phyloP scores from a whole-genome alignment of 2,329 filamentous ascomycete genomes.

The Nemania sp. region DNA sequence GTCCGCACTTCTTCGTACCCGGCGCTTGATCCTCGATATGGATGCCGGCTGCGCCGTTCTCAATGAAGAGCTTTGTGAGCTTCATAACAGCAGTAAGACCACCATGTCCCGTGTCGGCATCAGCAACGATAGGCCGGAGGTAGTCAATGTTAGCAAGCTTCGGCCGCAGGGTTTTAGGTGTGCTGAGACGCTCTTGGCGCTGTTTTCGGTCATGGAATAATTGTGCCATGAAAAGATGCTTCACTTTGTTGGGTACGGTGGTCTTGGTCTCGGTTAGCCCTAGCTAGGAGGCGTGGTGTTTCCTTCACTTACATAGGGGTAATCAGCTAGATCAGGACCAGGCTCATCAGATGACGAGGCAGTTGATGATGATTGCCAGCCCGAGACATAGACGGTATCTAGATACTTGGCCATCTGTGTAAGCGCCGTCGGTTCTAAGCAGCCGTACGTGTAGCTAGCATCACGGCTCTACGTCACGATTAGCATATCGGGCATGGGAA shows the following conservation, averaged over 20 bases:
- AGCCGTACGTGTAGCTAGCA: slow-evolving; percentile 95
- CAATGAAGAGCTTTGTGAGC: slow-evolving; percentile 96
- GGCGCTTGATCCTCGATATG: slow-evolving; percentile 99
- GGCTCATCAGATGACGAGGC: slow-evolving; percentile 96
- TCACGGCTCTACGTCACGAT: slow-evolving; percentile 72
- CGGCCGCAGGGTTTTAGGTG: slow-evolving; percentile 76
- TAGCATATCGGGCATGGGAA: slow-evolving; percentile 17
- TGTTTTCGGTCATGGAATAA: slow-evolving; percentile 99
- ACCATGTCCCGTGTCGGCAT: slow-evolving; percentile 97
- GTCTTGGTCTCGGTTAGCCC: slow-evolving; percentile 67
- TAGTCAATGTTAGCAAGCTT: slow-evolving; percentile 88
- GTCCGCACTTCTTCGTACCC: slow-evolving; percentile 98
- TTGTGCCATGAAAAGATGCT: slow-evolving; percentile 97
- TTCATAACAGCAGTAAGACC: slow-evolving; percentile 99
- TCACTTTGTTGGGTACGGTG: slow-evolving; percentile 97
- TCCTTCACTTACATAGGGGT: slow-evolving; percentile 78
- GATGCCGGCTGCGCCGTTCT: slow-evolving; percentile 96
- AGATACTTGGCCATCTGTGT: slow-evolving; percentile 99
- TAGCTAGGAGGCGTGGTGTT: not conserved
- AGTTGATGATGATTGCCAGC: slow-evolving; percentile 98
- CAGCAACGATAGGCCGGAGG: slow-evolving; percentile 93
- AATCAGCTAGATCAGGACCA: slow-evolving; percentile 96
- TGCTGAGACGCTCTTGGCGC: slow-evolving; percentile 89
- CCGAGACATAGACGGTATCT: slow-evolving; percentile 98
- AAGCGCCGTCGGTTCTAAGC: slow-evolving; percentile 96